phyloP scores from a whole-genome alignment of 176 grass and related monocot species.

The bread wheat (Triticum aestivum) region IWGSC_CS_RefSeq_v2.1 NC_057812.1:553049510-553050009 shows the following conservation, averaged over 20 bases:
- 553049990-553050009: conserved; percentile 92
- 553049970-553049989: conserved; percentile 96
- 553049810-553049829: conserved; percentile 68
- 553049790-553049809: conserved; percentile 68
- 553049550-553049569: conserved; percentile 79
- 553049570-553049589: conserved; percentile 57
- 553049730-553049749: conserved; percentile 99
- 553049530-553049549: conserved; percentile 93
- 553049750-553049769: conserved; percentile 89
- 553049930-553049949: conserved; percentile 98
- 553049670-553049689: background rate
- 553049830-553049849: background rate
- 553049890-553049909: conserved; percentile 14
- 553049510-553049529: conserved; percentile 98
- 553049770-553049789: conserved; percentile 96
- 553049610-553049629: conserved; percentile 49
- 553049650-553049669: background rate
- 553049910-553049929: conserved; percentile 63
- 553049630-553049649: conserved; percentile 29
- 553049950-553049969: conserved; percentile 97
- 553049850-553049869: conserved; percentile 12
- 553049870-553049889: background rate
- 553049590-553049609: conserved; percentile 66
- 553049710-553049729: conserved; percentile 60
- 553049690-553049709: fast-evolving